Percentiles rank a stretch among this genome's conserved stretches.
Conservation (phyloP, 2,329 filamentous ascomycete species). For the Stemphylium lycopersici region DNA sequence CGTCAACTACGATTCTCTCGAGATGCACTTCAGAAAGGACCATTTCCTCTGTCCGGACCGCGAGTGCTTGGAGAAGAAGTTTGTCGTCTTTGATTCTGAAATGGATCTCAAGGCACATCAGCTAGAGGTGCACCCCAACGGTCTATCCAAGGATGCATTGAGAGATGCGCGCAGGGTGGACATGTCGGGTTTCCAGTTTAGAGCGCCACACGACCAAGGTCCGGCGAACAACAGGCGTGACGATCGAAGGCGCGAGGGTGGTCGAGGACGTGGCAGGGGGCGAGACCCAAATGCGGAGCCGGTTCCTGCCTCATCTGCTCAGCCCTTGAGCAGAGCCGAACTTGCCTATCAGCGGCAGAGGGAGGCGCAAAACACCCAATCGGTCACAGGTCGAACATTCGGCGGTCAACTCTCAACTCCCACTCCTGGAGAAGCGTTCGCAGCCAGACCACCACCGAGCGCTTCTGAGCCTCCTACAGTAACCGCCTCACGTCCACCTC, state of each 20-base stretch:
- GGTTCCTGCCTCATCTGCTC: conserved; percentile 75
- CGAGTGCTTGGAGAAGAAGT: conserved; percentile 95
- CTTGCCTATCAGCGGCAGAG: conserved; percentile 90
- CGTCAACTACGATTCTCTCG: conserved; percentile 82
- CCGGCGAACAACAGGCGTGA: conserved; percentile 48
- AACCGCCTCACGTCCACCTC: conserved; percentile 45
- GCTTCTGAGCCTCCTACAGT: conserved; percentile 47
- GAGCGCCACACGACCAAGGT: conserved; percentile 70
- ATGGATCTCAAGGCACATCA: conserved; percentile 96
- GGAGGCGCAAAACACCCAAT: conserved; percentile 87
- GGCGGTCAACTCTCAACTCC: conserved; percentile 77
- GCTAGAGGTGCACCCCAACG: conserved; percentile 78
- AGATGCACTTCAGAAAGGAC: conserved; percentile 83
- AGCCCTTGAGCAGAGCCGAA: conserved; percentile 83
- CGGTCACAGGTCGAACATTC: conserved; percentile 79
- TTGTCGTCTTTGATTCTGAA: conserved; percentile 93
- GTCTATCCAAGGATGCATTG: conserved; percentile 80
- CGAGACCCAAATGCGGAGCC: conserved; percentile 87
- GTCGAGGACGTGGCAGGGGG: conserved; percentile 67
- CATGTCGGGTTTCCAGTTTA: conserved; percentile 82
- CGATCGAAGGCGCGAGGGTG: conserved; percentile 51
- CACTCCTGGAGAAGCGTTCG: conserved; percentile 50
- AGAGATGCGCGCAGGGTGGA: conserved; percentile 86
- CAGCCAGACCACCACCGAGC: conserved; percentile 55
- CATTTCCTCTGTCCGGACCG: conserved; percentile 85